Evolutionary conservation across 805 yeast genomes (phyloP).

Genomic region (Myxozyma kluyveri): DNA sequence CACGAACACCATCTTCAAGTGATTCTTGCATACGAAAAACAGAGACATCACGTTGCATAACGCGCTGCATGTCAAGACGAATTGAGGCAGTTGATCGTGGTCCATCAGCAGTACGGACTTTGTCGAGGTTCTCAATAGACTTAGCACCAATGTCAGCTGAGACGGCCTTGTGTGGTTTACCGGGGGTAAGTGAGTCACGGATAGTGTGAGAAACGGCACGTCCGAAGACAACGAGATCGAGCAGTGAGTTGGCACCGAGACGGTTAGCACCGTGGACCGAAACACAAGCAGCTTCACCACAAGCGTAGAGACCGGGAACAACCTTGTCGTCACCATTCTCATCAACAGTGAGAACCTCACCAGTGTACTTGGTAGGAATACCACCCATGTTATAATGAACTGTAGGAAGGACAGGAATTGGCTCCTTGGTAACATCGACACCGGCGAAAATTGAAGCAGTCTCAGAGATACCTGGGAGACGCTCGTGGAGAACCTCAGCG

Average conservation of each 20-base stretch:
- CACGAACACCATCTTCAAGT: slow-evolving; percentile 84
- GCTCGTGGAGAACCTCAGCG: slow-evolving; percentile 83
- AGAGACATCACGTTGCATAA: slow-evolving; percentile 96
- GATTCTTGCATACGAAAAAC: slow-evolving; percentile 94
- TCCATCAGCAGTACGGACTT: slow-evolving; percentile 81
- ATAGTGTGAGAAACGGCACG: slow-evolving; percentile 96
- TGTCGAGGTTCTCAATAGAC: slow-evolving; percentile 86
- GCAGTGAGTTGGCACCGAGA: slow-evolving; percentile 95
- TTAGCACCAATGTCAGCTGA: slow-evolving; percentile 86
- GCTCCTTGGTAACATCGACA: slow-evolving; percentile 98
- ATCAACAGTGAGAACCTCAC: slow-evolving; percentile 84
- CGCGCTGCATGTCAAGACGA: slow-evolving; percentile 88
- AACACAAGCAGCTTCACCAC: slow-evolving; percentile 99
- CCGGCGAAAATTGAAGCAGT: slow-evolving; percentile 98
- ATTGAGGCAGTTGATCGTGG: slow-evolving; percentile 79
- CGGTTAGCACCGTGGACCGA: slow-evolving; percentile 99
- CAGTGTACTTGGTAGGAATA: slow-evolving; percentile 96
- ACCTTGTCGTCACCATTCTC: slow-evolving; percentile 84
- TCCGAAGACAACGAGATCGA: slow-evolving; percentile 96
- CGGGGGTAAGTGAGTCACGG: slow-evolving; percentile 80
- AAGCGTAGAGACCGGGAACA: slow-evolving; percentile 90
- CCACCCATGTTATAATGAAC: slow-evolving; percentile 99
- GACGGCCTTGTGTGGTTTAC: slow-evolving; percentile 76
- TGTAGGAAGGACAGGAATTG: slow-evolving; percentile 96
- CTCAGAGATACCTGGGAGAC: slow-evolving; percentile 98